Evolutionary conservation across 805 yeast genomes (phyloP).

Genomic region (Wickerhamiella sorbophila): DNA sequence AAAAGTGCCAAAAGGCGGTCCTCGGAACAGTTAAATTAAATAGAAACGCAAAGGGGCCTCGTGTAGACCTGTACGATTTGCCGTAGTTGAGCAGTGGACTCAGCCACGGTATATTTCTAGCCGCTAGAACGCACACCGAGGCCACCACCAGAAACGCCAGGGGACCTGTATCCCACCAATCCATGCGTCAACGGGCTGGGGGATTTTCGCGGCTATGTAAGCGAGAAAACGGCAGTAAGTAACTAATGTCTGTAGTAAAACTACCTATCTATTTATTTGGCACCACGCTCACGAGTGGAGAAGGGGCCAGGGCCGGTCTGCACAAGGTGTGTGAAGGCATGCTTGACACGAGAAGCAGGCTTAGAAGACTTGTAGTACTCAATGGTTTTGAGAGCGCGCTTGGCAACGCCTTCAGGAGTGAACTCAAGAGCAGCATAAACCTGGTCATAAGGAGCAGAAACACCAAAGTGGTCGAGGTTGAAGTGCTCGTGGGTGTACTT

Average conservation of each 20-base stretch:
- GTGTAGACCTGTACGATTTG: constrained; percentile 13
- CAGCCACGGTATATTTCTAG: constrained; percentile 5
- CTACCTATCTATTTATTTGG: not conserved
- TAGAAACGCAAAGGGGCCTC: constrained; percentile 4
- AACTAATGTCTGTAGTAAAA: too few relatives aligned
- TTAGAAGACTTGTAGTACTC: constrained; percentile 65
- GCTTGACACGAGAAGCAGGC: constrained; percentile 57
- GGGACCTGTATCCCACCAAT: not conserved
- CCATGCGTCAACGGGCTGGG: too few relatives aligned
- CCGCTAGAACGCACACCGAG: not conserved
- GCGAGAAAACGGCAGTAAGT: too few relatives aligned
- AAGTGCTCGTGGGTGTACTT: constrained; percentile 93
- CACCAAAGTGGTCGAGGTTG: constrained; percentile 93
- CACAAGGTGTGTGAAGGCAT: constrained; percentile 16
- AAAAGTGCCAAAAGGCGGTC: constrained; percentile 24
- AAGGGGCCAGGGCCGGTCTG: constrained; percentile 22
- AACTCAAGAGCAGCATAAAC: constrained; percentile 77
- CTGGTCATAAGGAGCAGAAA: constrained; percentile 77
- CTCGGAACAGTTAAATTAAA: constrained; percentile 21
- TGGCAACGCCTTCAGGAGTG: constrained; percentile 84
- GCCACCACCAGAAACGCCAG: not conserved
- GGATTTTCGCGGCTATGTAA: too few relatives aligned
- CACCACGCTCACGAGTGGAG: constrained; percentile 5
- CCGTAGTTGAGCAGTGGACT: constrained; percentile 20
- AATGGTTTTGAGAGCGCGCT: constrained; percentile 66